Base-by-base conservation (phyloP, 345 rosid genomes). In the Aquilaria malaccensis region DNA sequence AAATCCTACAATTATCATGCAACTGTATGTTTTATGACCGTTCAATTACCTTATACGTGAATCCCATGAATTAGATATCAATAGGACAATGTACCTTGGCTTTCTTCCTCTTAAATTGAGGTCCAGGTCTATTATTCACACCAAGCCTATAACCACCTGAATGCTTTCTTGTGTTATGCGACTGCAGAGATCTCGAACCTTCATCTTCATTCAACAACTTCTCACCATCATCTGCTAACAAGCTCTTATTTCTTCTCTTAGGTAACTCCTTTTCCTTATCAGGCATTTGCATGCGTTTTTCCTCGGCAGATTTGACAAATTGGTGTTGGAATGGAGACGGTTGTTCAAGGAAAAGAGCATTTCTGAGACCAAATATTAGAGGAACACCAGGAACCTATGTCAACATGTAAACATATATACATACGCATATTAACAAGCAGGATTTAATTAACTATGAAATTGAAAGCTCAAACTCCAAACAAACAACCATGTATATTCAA, bases 321-420 rank as follows among this genome's bases (percentile, higher is more conserved):
- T 81, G 66, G 10, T 74, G 85, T 65, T 94, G 99, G 72, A 78
- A 73, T 60, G 81, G 64, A 60, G 99, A 90, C 29, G 95, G 97
- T 67, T 75, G 80, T 70, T 88, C 89, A 51, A 94, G 89, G 60
- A 83, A 84, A 55, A 94, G 85, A 52, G 82, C 71, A 57, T 86
- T 91, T 64, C 93, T 81, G 57, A 94, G 62, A 9, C 87, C 93
- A 77, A 59, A 90, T 65, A 94, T 57, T 61, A 86, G 83, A 56
- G 99, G 99, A 64, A 81, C 96, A 48, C 82, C 83, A 37, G 91
- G 83, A 41, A 88, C 79, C 99, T 94, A 80, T 66, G 72, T 12
- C 43, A 55, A 4, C 6, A 3, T 50, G 13, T 15, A 15, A 15
- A 15, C 15, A 15, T 15, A 15, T 15, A 15, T 15, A 61, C 13